Conservation (phyloP, 2,329 filamentous ascomycete species). For the Fusarium dimerum region DNA sequence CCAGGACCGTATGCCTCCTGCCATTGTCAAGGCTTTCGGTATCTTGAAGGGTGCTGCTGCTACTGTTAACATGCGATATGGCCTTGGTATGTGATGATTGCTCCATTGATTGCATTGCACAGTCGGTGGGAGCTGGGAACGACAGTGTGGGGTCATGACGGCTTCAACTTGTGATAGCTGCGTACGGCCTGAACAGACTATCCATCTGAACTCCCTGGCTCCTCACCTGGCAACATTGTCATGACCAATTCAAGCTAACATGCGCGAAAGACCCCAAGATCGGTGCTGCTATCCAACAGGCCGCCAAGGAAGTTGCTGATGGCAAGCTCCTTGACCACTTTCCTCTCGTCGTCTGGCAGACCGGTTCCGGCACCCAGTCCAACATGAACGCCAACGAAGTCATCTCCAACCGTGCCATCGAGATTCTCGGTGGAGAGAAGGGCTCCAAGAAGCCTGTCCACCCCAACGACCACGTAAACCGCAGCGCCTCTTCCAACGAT, state of each 20-base stretch:
- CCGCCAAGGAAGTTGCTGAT: slow-evolving; percentile 87
- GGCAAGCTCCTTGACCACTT: slow-evolving; percentile 97
- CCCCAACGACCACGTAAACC: slow-evolving; percentile 99
- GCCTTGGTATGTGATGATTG: slow-evolving; percentile 63
- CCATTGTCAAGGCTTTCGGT: slow-evolving; percentile 90
- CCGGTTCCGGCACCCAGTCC: slow-evolving; percentile 95
- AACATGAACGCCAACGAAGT: slow-evolving; percentile 99
- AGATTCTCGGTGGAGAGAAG: slow-evolving; percentile 92
- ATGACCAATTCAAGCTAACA: not conserved
- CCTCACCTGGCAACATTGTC: not conserved
- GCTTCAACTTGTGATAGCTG: not conserved
- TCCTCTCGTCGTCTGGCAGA: slow-evolving; percentile 98
- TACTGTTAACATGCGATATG: slow-evolving; percentile 92
- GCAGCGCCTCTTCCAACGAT: slow-evolving; percentile 97
- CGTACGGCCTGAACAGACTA: not conserved
- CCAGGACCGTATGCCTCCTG: slow-evolving; percentile 95
- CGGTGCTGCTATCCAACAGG: slow-evolving; percentile 91
- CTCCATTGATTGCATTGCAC: not conserved
- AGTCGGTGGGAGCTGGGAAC: not conserved
- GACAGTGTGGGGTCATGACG: not conserved
- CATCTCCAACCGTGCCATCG: slow-evolving; percentile 98
- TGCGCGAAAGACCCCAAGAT: slow-evolving; percentile 69
- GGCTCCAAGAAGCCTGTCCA: slow-evolving; percentile 98
- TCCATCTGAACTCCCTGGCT: not conserved
- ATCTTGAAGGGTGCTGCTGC: slow-evolving; percentile 97